Percentiles rank a stretch among this genome's conserved stretches.
Conservation (phyloP, 2,329 filamentous ascomycete species). For the Scedosporium dehoogii region DNA sequence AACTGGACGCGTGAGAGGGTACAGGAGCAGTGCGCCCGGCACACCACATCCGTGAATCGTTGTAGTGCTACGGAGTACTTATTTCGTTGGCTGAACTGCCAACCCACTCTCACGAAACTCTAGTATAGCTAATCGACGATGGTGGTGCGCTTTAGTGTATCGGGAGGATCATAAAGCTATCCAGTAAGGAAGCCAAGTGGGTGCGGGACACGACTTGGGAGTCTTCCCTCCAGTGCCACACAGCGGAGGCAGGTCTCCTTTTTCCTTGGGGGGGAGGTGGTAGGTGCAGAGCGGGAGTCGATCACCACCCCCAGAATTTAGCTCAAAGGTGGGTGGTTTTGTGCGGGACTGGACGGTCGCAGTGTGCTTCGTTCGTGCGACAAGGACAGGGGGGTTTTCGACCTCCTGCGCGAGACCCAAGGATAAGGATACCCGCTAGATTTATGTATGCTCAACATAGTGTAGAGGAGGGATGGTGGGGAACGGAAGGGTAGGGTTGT, state of each 20-base stretch:
- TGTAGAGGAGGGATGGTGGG: neutral
- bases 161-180: neutral
- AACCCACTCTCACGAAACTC: neutral
- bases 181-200: neutral
- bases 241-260: neutral
- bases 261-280: neutral
- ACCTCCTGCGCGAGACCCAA: neutral
- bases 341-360: neutral
- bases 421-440: conserved; percentile 1
- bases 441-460: neutral
- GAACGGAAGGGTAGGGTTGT: neutral
- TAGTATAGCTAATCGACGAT: too few species aligned
- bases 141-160: neutral
- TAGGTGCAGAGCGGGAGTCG: conserved; percentile 1
- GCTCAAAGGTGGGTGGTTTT: neutral
- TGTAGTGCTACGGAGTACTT: neutral
- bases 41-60: neutral
- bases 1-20: too few species aligned
- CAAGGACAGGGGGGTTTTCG: neutral
- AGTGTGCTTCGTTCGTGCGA: neutral
- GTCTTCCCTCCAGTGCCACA: too few species aligned
- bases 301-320: neutral
- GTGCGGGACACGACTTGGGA: neutral
- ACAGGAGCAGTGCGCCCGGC: too few species aligned
- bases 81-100: neutral